phyloP scores from a whole-genome alignment of 306 rosid genomes.

The Lotus japonicus region DNA sequence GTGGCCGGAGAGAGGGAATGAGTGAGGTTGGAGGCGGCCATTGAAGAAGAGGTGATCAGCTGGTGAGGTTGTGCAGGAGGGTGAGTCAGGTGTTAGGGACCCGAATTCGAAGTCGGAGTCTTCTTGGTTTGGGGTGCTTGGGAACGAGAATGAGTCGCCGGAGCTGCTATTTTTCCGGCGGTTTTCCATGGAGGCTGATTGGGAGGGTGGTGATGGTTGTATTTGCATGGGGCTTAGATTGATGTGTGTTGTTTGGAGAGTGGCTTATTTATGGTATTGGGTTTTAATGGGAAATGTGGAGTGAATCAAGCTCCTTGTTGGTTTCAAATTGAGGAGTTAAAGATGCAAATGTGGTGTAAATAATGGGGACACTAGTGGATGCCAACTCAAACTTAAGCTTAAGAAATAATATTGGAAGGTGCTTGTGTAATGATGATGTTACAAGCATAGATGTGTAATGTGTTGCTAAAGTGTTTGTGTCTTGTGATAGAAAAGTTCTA shows the following conservation, averaged over 20 bases:
- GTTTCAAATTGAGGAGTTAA: neutral
- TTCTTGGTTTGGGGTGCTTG: slow-evolving; percentile 52
- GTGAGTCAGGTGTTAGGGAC: slow-evolving; percentile 57
- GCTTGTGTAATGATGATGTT: slow-evolving; percentile 24
- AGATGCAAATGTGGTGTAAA: neutral
- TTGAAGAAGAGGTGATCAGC: slow-evolving; percentile 85
- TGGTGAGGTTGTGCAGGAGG: slow-evolving; percentile 54
- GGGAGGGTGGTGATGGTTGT: neutral
- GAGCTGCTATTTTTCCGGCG: slow-evolving; percentile 28
- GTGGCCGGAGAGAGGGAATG: slow-evolving; percentile 59
- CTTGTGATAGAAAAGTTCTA: too few relatives aligned
- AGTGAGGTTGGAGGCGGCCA: slow-evolving; percentile 77
- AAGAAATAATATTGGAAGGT: slow-evolving; percentile 5
- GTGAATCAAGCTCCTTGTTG: slow-evolving; percentile 19
- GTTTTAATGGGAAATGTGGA: slow-evolving; percentile 17
- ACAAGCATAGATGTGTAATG: slow-evolving; percentile 7
- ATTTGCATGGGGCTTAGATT: neutral
- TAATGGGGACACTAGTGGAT: slow-evolving; percentile 3
- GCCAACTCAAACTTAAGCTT: slow-evolving; percentile 26
- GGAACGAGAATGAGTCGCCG: slow-evolving; percentile 63
- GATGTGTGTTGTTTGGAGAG: neutral
- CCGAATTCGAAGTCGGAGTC: slow-evolving; percentile 72
- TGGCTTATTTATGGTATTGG: neutral
- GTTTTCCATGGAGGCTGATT: slow-evolving; percentile 29
- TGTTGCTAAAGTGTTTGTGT: neutral